These are phyloP conservation scores for Calycina herbarum DNA, from an alignment of 2,329 filamentous ascomycete species.

Conservation along the genomic window DNA sequence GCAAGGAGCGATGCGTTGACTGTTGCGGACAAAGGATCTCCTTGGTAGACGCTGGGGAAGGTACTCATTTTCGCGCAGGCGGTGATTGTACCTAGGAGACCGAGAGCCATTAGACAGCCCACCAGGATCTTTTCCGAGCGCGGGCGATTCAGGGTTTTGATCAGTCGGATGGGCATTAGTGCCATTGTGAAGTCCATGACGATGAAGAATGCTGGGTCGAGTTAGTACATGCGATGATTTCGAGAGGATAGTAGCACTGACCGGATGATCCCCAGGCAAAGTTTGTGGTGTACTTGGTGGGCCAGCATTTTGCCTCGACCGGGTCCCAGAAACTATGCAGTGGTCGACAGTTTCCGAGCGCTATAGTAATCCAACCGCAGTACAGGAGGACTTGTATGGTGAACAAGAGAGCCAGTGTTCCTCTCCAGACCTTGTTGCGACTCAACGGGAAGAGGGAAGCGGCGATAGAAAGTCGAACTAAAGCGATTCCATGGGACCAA, in stretches of 20 bases:
- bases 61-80: slow-evolving; percentile 20
- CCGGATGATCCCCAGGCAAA: slow-evolving; percentile 18
- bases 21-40: slow-evolving; percentile 14
- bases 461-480: slow-evolving; percentile 21
- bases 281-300: slow-evolving; percentile 10
- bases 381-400: slow-evolving; percentile 10
- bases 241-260: not conserved
- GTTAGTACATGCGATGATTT: not conserved
- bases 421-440: slow-evolving; percentile 12
- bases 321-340: slow-evolving; percentile 17
- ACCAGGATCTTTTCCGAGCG: slow-evolving; percentile 18
- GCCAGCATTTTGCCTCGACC: slow-evolving; percentile 15
- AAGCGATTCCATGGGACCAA: slow-evolving; percentile 14
- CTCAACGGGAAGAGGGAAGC: slow-evolving; percentile 19
- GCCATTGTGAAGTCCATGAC: slow-evolving; percentile 18
- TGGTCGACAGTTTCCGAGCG: slow-evolving; percentile 16
- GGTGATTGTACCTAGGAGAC: slow-evolving; percentile 17
- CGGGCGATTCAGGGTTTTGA: slow-evolving; percentile 18
- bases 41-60: slow-evolving; percentile 14
- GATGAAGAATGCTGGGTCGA: slow-evolving; percentile 10
- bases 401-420: slow-evolving; percentile 15
- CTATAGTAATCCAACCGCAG: slow-evolving; percentile 11
- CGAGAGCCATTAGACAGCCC: slow-evolving; percentile 16
- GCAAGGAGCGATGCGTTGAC: slow-evolving; percentile 16
- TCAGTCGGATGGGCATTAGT: slow-evolving; percentile 17